phyloP scores from a whole-genome alignment of 1,284 basidiomycete genomes.

The Trichosporon ovoides region DNA sequence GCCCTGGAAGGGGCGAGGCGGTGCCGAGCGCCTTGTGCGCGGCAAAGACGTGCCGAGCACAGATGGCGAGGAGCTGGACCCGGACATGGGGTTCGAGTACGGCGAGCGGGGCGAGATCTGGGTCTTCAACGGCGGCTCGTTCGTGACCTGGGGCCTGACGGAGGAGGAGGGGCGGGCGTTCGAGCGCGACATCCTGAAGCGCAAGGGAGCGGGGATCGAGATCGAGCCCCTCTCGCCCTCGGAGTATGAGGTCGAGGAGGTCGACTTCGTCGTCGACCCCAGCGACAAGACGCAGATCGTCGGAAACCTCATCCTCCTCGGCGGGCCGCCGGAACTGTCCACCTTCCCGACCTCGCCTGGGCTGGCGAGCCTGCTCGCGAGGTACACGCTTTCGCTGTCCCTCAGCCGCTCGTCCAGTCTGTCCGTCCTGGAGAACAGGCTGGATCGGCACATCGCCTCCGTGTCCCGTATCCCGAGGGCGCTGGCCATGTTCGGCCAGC shows the following conservation, averaged over 20 bases:
- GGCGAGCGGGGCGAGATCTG: constrained; percentile 77
- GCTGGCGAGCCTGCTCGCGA: constrained; percentile 60
- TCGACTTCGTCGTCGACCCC: constrained; percentile 84
- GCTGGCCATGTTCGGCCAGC: constrained; percentile 69
- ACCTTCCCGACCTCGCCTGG: constrained; percentile 44
- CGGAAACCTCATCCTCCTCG: constrained; percentile 84
- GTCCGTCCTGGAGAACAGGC: constrained; percentile 70
- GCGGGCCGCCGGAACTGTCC: constrained; percentile 55
- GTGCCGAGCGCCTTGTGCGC: constrained; percentile 37
- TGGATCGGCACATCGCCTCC: constrained; percentile 73
- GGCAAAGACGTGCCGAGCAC: constrained; percentile 31
- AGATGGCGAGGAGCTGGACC: constrained; percentile 50
- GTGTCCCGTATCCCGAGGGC: constrained; percentile 70
- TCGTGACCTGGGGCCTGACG: constrained; percentile 81
- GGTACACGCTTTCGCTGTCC: constrained; percentile 84
- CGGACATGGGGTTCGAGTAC: constrained; percentile 44
- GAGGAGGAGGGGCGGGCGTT: constrained; percentile 71
- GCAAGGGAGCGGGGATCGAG: constrained; percentile 55
- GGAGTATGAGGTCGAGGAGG: constrained; percentile 76
- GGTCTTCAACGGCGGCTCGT: constrained; percentile 74
- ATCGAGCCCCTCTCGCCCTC: constrained; percentile 55
- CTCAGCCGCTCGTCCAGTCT: constrained; percentile 79
- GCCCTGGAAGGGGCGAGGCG: constrained; percentile 46
- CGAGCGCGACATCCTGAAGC: constrained; percentile 58
- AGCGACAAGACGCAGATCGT: constrained; percentile 71